phyloP scores from a whole-genome alignment of 257 asterid genomes.

The Forsythia suspensa region DNA sequence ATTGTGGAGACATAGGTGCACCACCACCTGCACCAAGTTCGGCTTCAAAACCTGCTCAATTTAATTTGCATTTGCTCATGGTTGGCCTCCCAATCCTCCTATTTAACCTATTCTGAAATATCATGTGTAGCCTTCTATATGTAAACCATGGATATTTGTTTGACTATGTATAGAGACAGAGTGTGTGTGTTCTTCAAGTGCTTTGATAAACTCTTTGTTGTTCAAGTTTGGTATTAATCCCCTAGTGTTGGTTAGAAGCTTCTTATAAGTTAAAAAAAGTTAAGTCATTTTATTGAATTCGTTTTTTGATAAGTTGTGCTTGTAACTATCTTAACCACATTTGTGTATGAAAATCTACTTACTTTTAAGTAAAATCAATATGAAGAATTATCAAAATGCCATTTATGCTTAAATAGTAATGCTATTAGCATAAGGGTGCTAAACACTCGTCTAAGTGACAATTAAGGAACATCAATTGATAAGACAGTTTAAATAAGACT shows the following conservation, averaged over 20 bases:
- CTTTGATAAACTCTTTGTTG: too few relatives aligned
- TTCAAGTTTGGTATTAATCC: not conserved
- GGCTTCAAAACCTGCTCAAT: constrained; percentile 2
- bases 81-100: constrained; percentile 24
- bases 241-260: too few relatives aligned
- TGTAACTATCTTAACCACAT: too few relatives aligned
- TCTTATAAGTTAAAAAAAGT: too few relatives aligned
- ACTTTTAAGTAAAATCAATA: too few relatives aligned
- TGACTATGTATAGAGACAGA: too few relatives aligned
- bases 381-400: too few relatives aligned
- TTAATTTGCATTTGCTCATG: constrained; percentile 12
- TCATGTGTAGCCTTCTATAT: not conserved
- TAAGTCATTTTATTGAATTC: too few relatives aligned
- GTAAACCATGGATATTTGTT: too few relatives aligned
- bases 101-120: constrained; percentile 18
- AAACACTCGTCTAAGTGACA: not conserved
- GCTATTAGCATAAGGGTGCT: not conserved
- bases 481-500: not conserved
- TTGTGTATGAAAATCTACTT: too few relatives aligned
- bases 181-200: too few relatives aligned
- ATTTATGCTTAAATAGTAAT: not conserved
- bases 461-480: not conserved
- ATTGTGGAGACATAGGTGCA: constrained; percentile 33
- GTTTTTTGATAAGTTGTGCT: too few relatives aligned
- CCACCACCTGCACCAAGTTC: constrained; percentile 9